These are phyloP conservation scores for Colletotrichum chrysophilum DNA, from an alignment of 2,329 filamentous ascomycete genomes.

Conservation along the genomic window DNA sequence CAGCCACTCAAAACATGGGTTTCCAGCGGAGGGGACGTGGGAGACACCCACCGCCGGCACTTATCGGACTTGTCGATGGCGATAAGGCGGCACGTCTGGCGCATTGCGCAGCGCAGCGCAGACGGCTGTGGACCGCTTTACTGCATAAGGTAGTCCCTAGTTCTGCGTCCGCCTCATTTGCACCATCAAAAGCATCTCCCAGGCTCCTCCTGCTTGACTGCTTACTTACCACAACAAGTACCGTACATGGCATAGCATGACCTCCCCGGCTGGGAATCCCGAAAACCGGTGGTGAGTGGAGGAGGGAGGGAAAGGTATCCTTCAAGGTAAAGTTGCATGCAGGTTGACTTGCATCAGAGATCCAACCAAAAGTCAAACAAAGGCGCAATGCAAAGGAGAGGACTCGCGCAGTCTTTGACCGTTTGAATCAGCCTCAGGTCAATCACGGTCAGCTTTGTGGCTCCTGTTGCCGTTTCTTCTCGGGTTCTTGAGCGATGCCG, in stretches of 20 bases:
- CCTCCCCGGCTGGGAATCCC: neutral
- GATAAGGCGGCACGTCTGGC: constrained; percentile 8
- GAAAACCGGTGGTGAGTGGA: neutral
- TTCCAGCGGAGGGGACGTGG: neutral
- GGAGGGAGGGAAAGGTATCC: neutral
- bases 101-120: constrained; percentile 9
- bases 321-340: neutral
- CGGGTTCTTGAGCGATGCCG: neutral
- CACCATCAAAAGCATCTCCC: neutral
- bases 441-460: neutral
- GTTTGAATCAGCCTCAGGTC: neutral
- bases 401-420: neutral
- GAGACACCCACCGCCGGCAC: constrained; percentile 5
- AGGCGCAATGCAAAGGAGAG: neutral
- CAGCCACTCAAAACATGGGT: constrained; percentile 6
- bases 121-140: neutral
- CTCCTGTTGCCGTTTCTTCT: neutral
- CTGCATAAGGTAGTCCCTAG: neutral
- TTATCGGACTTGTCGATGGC: neutral
- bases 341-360: neutral
- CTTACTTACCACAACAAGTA: neutral
- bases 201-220: neutral
- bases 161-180: neutral
- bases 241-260: neutral
- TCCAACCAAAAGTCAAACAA: neutral